Evolutionary conservation across 345 rosid species (phyloP), one percentile per base, ranked within the genome.

Genomic region (Triadica sebifera): DNA sequence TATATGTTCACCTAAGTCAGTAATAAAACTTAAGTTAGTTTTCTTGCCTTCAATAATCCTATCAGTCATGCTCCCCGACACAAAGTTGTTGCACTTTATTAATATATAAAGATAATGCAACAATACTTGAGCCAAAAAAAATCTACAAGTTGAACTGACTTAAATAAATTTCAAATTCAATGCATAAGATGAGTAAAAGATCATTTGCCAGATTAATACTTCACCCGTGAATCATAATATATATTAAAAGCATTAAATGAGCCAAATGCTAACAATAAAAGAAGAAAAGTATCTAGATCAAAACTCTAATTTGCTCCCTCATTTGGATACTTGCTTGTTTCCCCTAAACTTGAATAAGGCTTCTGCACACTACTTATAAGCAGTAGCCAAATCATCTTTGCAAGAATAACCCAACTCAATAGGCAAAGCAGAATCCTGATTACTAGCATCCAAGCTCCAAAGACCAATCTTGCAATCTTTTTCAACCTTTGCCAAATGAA

Each of bases 391-490:
- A 65, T 79, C 82, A 49, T 79, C 78, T 43, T 79, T 79, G 38
- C 82, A 79, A 57, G 78, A 74, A 70, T 79, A 79, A 1, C 82
- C 82, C 75, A 79, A 50, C 67, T 79, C 79, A 79, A 79, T 75
- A 51, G 82, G 79, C 69, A 75, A 4, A 5, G 69, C 79, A 74
- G 75, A 34, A 9, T 70, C 82, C 38, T 53, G 78, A 79, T 58
- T 70, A 25, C 72, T 79, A 6, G 53, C 64, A 70, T 71, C 76
- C 65, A 79, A 63, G 57, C 72, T 71, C 72, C 75, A 45, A 65
- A 75, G 82, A 75, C 82, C 75, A 65, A 79, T 79, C 79, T 79
- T 79, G 63, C 82, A 79, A 47, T 75, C 82, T 59, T 70, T 75
- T 47, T 79, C 79, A 38, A 57, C 78, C 22, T 75, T 75, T 17